phyloP scores from a whole-genome alignment of 306 rosid genomes.

The Gynostemma pentaphyllum region DNA sequence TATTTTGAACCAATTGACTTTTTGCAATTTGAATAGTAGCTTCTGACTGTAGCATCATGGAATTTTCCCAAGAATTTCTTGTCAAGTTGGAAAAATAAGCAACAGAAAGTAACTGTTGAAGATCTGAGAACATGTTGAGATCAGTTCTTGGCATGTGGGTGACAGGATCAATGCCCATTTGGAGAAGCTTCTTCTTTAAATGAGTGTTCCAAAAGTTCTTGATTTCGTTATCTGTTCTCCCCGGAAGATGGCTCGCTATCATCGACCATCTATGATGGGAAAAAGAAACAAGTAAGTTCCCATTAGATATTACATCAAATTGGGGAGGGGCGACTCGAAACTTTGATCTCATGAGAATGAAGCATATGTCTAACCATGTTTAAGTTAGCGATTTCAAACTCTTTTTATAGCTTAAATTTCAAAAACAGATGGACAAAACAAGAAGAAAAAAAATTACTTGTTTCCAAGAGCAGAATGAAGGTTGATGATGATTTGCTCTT shows the following conservation, averaged over 20 bases:
- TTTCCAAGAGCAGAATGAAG: constrained; percentile 63
- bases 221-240: constrained; percentile 74
- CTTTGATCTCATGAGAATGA: too few relatives aligned
- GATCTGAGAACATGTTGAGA: constrained; percentile 28
- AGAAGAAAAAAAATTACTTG: constrained; percentile 29
- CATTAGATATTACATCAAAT: too few relatives aligned
- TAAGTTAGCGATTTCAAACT: too few relatives aligned
- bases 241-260: constrained; percentile 72
- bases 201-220: constrained; percentile 85
- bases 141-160: constrained; percentile 57
- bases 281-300: background rate
- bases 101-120: constrained; percentile 39
- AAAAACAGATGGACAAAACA: background rate
- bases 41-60: constrained; percentile 26
- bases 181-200: constrained; percentile 55
- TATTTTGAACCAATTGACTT: constrained; percentile 35
- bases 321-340: too few relatives aligned
- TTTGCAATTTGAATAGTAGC: constrained; percentile 38
- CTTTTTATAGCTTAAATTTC: background rate
- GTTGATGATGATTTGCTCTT: constrained; percentile 46
- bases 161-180: constrained; percentile 70
- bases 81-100: constrained; percentile 22
- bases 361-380: too few relatives aligned
- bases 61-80: constrained; percentile 20
- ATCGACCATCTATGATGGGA: constrained; percentile 50